These are phyloP conservation scores for Piper betle DNA, from an alignment of 164 flowering plant species.

Conservation along the genomic window DNA sequence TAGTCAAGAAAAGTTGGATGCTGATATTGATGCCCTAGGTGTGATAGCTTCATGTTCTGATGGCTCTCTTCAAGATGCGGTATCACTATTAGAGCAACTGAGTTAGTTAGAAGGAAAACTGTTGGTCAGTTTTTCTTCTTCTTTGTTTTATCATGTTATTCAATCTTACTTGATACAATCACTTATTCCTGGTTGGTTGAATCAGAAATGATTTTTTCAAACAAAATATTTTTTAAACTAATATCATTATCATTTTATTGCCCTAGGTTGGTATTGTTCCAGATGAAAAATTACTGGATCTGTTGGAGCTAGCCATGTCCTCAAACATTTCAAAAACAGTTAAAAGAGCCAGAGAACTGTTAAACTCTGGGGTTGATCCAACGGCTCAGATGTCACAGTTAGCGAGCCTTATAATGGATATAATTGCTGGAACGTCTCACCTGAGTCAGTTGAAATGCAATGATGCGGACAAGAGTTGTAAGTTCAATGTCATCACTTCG, in stretches of 20 bases:
- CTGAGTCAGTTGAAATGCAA: constrained; percentile 28
- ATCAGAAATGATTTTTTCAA: too few species aligned
- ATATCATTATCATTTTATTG: neutral
- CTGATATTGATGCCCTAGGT: constrained; percentile 71
- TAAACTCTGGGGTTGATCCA: constrained; percentile 94
- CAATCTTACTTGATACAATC: too few species aligned
- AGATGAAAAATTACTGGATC: constrained; percentile 83
- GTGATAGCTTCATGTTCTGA: constrained; percentile 87
- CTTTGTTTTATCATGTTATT: too few species aligned
- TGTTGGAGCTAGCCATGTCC: constrained; percentile 88
- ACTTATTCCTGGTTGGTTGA: neutral
- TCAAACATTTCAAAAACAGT: constrained; percentile 93
- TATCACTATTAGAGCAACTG: constrained; percentile 92
- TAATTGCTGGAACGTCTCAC: constrained; percentile 80
- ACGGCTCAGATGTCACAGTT: constrained; percentile 87
- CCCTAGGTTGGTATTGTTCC: constrained; percentile 83
- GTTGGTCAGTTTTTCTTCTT: constrained; percentile 49
- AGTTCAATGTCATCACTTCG: constrained; percentile 18
- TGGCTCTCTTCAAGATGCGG: constrained; percentile 96
- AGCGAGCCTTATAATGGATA: constrained; percentile 94
- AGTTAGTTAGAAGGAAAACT: constrained; percentile 80
- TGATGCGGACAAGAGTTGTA: constrained; percentile 50
- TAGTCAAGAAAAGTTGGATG: constrained; percentile 59
- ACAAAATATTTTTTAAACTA: too few species aligned
- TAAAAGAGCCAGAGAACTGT: constrained; percentile 74